phyloP scores from a whole-genome alignment of 495 filamentous ascomycete genomes.

The Antarctomyces pellizariae region DNA sequence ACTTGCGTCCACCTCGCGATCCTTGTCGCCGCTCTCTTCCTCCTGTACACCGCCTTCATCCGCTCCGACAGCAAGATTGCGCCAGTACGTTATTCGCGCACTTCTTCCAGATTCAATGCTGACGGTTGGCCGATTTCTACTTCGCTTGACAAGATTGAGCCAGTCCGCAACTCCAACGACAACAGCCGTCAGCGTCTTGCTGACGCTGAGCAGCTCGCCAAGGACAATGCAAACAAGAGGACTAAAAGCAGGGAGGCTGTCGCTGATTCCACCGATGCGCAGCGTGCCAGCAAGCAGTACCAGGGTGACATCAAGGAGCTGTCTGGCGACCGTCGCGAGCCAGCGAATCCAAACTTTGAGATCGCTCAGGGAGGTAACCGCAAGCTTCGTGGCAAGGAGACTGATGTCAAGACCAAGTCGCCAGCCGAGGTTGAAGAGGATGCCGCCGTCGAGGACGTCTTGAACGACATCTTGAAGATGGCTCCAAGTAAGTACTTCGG shows the following conservation, averaged over 20 bases:
- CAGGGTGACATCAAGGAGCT: no score
- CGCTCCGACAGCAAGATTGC: no score
- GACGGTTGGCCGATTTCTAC: no score
- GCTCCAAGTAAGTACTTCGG: constrained; percentile 39
- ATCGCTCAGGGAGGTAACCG: constrained; percentile 10
- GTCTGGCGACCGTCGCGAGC: no score
- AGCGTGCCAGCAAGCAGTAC: constrained; percentile 27
- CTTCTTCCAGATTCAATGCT: neutral
- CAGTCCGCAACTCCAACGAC: constrained; percentile 8
- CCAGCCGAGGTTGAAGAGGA: constrained; percentile 21
- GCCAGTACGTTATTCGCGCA: neutral
- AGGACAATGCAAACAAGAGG: constrained; percentile 27
- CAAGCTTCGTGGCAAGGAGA: constrained; percentile 23
- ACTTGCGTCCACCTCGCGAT: no score
- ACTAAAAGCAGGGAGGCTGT: no score
- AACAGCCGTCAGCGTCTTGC: constrained; percentile 19
- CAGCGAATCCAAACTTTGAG: constrained; percentile 12
- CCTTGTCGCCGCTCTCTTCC: no score
- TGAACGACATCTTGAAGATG: constrained; percentile 57
- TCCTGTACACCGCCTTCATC: no score
- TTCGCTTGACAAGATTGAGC: neutral
- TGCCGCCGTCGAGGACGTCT: constrained; percentile 30
- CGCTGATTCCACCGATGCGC: constrained; percentile 22
- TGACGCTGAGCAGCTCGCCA: constrained; percentile 30
- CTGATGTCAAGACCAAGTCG: constrained; percentile 42